Evolutionary conservation across 331 rosid species (phyloP).

Genomic region (Quercus tomentella): DNA sequence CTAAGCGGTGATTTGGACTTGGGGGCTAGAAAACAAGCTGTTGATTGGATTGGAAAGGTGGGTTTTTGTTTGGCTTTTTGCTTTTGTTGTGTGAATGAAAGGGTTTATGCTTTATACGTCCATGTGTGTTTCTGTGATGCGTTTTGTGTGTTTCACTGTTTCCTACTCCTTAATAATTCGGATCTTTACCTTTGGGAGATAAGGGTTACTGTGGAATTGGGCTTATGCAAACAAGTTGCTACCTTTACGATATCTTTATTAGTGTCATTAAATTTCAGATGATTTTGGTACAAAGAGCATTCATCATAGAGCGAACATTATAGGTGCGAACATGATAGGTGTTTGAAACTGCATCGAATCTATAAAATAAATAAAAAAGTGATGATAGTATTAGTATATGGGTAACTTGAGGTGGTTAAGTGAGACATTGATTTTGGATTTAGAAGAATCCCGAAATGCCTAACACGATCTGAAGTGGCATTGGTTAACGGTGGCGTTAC

Average conservation of each 20-base stretch:
- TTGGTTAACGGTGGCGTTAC: background rate
- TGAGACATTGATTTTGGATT: slow-evolving; percentile 10
- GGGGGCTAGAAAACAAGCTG: slow-evolving; percentile 62
- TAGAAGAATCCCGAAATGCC: background rate
- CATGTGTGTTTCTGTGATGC: background rate
- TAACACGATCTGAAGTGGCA: background rate
- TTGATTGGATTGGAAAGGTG: slow-evolving; percentile 92
- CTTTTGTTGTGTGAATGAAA: background rate
- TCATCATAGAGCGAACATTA: too few relatives aligned
- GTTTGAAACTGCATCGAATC: too few relatives aligned
- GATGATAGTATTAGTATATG: too few relatives aligned
- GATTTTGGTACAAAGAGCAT: background rate
- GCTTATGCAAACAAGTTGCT: background rate
- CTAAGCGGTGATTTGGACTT: slow-evolving; percentile 64
- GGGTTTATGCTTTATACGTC: background rate
- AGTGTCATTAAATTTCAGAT: background rate
- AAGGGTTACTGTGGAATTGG: background rate
- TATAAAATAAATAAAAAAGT: too few relatives aligned
- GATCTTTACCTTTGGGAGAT: background rate
- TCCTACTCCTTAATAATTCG: background rate
- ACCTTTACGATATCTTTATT: background rate
- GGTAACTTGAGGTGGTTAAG: background rate
- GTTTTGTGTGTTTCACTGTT: background rate
- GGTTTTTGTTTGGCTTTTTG: background rate
- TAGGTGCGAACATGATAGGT: too few relatives aligned